A percentile compares a stretch with the other conserved stretches of the same genome.
phyloP scores from a whole-genome alignment of 176 grass and related monocot species.

The Zea luxurians region DNA sequence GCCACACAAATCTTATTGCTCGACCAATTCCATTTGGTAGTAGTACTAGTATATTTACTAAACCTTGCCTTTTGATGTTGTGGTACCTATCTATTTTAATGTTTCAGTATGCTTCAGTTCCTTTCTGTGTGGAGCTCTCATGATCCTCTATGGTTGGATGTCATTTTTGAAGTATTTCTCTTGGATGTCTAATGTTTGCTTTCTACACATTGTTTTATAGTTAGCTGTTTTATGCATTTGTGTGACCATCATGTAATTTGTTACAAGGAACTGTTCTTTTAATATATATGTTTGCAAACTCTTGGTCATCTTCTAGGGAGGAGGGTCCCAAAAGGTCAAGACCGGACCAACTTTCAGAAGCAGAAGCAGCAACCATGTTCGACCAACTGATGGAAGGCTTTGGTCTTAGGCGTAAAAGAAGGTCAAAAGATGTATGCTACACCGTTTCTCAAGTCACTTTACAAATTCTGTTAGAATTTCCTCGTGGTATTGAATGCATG shows the following conservation, averaged over 20 bases:
- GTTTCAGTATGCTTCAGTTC: no score
- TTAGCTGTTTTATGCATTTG: background rate
- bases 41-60: background rate
- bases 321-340: slow-evolving; percentile 57
- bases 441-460: background rate
- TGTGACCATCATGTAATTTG: background rate
- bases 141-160: no score
- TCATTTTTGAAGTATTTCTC: no score
- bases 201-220: background rate
- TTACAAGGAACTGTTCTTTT: slow-evolving; percentile 10
- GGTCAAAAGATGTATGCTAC: slow-evolving; percentile 51
- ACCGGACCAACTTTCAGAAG: slow-evolving; percentile 60
- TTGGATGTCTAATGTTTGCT: no score
- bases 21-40: background rate
- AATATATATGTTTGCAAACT: slow-evolving; percentile 5
- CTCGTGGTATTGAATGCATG: background rate
- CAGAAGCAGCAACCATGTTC: slow-evolving; percentile 64
- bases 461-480: background rate
- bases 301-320: slow-evolving; percentile 36
- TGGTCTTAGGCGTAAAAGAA: slow-evolving; percentile 61
- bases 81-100: no score
- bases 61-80: background rate
- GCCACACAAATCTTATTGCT: background rate
- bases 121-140: no score
- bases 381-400: slow-evolving; percentile 87